These are phyloP conservation scores for Orbilia javanica DNA, from an alignment of 2,329 filamentous ascomycete species.

Conservation along the genomic window DNA sequence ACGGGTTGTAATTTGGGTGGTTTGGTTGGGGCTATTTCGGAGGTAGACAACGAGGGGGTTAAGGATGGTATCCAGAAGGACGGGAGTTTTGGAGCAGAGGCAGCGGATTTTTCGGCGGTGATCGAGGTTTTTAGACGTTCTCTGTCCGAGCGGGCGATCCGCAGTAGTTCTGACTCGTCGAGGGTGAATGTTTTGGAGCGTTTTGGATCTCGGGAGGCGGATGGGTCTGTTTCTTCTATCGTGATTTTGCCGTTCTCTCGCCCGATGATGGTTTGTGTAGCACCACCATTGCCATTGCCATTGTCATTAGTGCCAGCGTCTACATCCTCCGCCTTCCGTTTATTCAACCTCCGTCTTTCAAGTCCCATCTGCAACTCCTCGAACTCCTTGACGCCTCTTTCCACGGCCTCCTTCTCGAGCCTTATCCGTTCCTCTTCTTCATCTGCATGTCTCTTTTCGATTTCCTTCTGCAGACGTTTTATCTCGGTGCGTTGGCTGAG, in stretches of 20 bases:
- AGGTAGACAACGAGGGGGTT: conserved; percentile 75
- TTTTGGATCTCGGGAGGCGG: conserved; percentile 66
- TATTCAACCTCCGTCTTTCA: conserved; percentile 63
- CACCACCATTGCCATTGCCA: conserved; percentile 29
- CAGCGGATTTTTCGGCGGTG: conserved; percentile 75
- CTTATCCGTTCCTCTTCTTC: conserved; percentile 72
- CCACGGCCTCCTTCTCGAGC: conserved; percentile 76
- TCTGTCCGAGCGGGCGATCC: conserved; percentile 78
- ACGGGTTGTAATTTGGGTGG: conserved; percentile 76
- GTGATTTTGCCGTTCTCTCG: conserved; percentile 67
- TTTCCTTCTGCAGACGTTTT: conserved; percentile 79
- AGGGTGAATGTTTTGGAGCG: conserved; percentile 78
- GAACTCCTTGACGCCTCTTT: conserved; percentile 81
- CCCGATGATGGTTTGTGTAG: conserved; percentile 64
- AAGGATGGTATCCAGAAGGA: conserved; percentile 95
- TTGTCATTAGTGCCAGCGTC: conserved; percentile 59
- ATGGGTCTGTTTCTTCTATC: conserved; percentile 64
- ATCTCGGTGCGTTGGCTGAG: conserved; percentile 91
- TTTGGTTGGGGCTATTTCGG: conserved; percentile 72
- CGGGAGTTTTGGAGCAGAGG: conserved; percentile 69
- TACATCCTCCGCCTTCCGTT: conserved; percentile 59
- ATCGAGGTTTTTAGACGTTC: conserved; percentile 77
- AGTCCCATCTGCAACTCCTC: conserved; percentile 84
- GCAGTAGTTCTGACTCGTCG: conserved; percentile 79
- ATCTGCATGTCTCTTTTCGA: conserved; percentile 74